Percentiles rank a stretch among this genome's conserved stretches.
These are phyloP conservation scores for Colletotrichum chrysophilum DNA, from an alignment of 2,329 filamentous ascomycete genomes.

Conservation along the genomic window DNA sequence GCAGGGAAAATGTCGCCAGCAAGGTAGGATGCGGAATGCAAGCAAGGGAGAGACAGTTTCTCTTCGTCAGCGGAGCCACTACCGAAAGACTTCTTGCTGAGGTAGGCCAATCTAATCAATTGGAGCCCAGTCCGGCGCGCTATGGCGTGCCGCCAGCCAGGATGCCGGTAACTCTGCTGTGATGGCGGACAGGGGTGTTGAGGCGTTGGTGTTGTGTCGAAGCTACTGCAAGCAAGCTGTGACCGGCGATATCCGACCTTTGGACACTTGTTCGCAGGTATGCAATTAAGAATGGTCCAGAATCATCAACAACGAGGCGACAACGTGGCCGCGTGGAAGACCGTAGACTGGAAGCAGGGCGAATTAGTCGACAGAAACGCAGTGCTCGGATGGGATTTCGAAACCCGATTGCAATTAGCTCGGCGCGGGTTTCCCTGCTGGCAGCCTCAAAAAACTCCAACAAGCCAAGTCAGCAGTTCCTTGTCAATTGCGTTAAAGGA, in stretches of 20 bases:
- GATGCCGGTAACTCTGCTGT: background rate
- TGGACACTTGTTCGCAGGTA: background rate
- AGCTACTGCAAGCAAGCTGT: background rate
- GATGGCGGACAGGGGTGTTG: background rate
- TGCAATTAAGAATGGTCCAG: background rate
- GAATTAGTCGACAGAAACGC: background rate
- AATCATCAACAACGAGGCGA: background rate
- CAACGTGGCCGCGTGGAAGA: background rate
- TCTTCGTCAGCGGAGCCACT: background rate
- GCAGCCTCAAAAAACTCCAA: background rate
- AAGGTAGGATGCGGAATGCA: background rate
- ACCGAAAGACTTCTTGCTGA: background rate
- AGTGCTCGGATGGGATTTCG: conserved; percentile 10
- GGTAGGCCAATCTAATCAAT: background rate
- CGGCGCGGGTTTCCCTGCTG: conserved; percentile 7
- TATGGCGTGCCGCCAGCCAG: background rate
- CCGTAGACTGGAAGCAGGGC: background rate
- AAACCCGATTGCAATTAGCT: conserved; percentile 12
- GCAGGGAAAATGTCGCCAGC: background rate
- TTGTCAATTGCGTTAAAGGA: background rate
- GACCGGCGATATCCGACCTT: background rate
- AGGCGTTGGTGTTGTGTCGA: background rate
- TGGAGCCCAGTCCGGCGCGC: background rate
- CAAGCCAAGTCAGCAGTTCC: background rate
- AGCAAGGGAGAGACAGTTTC: background rate